Evolutionary conservation across 495 filamentous ascomycete genomes (phyloP).

Genomic region (Penicillium ochrochloron): DNA sequence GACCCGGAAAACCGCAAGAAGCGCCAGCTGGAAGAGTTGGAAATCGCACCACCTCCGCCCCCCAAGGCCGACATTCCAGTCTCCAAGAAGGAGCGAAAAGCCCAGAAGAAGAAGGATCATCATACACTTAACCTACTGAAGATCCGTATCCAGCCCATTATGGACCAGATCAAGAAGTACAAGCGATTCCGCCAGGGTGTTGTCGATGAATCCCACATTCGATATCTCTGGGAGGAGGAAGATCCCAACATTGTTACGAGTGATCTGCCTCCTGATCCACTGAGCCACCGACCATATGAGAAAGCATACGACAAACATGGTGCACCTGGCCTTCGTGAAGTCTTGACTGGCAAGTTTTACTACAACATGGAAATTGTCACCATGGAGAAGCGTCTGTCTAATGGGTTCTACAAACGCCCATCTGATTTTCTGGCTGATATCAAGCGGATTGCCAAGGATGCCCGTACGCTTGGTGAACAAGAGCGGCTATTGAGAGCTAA

Average conservation of each 20-base stretch:
- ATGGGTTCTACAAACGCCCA: slow-evolving; percentile 91
- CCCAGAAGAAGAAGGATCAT: slow-evolving; percentile 78
- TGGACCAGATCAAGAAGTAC: slow-evolving; percentile 92
- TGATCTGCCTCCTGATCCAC: slow-evolving; percentile 67
- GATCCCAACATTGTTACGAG: slow-evolving; percentile 81
- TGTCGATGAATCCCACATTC: slow-evolving; percentile 71
- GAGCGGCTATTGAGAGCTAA: slow-evolving; percentile 82
- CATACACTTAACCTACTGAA: slow-evolving; percentile 83
- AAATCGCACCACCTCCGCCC: slow-evolving; percentile 73
- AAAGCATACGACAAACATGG: slow-evolving; percentile 74
- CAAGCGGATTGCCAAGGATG: slow-evolving; percentile 80
- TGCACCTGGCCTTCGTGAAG: slow-evolving; percentile 69
- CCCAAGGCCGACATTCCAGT: slow-evolving; percentile 55
- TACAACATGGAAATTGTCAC: slow-evolving; percentile 94
- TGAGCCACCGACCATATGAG: slow-evolving; percentile 71
- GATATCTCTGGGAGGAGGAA: slow-evolving; percentile 80
- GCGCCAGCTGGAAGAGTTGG: slow-evolving; percentile 75
- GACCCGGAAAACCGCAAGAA: slow-evolving; percentile 83
- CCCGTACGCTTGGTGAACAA: slow-evolving; percentile 72
- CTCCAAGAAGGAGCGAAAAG: slow-evolving; percentile 78
- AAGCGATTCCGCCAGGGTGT: slow-evolving; percentile 81
- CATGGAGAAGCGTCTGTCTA: slow-evolving; percentile 91
- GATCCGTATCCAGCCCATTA: slow-evolving; percentile 83
- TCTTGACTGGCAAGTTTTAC: slow-evolving; percentile 76
- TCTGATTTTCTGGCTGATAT: slow-evolving; percentile 88